Percentiles rank a stretch among this genome's conserved stretches.
phyloP scores from a whole-genome alignment of 2,329 filamentous ascomycete genomes.

The Diplodia sapinea region DNA sequence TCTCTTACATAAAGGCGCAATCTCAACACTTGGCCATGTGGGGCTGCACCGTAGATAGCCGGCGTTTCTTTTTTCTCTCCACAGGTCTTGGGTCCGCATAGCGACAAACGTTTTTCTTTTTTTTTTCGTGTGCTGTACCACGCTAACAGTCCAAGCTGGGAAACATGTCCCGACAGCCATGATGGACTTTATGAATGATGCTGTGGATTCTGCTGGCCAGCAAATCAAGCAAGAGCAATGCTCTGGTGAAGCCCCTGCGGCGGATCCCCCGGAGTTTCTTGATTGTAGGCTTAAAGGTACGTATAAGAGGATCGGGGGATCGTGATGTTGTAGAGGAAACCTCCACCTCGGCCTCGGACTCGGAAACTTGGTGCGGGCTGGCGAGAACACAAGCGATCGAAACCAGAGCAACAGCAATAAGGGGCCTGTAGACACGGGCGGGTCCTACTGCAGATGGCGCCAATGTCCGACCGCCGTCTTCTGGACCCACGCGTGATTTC shows the following conservation, averaged over 20 bases:
- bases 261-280: neutral
- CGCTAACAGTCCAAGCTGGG: neutral
- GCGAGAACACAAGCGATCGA: too few species aligned
- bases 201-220: neutral
- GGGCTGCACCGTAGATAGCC: neutral
- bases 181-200: neutral
- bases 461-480: neutral
- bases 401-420: neutral
- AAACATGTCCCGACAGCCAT: neutral
- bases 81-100: too few species aligned
- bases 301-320: neutral
- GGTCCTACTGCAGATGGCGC: neutral
- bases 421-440: neutral
- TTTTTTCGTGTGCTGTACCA: neutral
- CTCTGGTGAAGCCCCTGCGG: neutral
- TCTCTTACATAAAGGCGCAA: neutral
- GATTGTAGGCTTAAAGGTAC: neutral
- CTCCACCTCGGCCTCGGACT: neutral
- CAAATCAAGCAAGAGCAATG: neutral
- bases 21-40: neutral
- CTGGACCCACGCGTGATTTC: slow-evolving; percentile 1
- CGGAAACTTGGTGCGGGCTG: too few species aligned
- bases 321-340: neutral
- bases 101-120: too few species aligned
- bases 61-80: neutral